phyloP scores from a whole-genome alignment of 2,329 filamentous ascomycete genomes.

The Drechslerella stenobrocha region DNA sequence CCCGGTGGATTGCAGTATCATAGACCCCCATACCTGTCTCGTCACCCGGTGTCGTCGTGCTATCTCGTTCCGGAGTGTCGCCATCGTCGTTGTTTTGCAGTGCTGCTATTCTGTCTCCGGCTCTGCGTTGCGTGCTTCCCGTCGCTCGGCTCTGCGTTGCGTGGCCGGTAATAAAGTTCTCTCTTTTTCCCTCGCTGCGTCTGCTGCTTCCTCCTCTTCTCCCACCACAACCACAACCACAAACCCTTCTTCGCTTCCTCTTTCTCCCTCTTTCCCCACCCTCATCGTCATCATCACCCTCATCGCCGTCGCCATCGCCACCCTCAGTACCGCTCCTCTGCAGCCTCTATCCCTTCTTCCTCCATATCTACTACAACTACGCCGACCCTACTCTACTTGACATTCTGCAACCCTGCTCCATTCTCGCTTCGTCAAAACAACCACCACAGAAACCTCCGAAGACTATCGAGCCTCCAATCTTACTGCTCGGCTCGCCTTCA shows the following conservation, averaged over 20 bases:
- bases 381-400: neutral
- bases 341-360: neutral
- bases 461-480: neutral
- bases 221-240: neutral
- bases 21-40: too few relatives aligned
- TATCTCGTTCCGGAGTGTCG: too few relatives aligned
- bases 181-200: too few relatives aligned
- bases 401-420: neutral
- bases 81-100: too few relatives aligned
- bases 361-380: too few relatives aligned
- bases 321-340: neutral
- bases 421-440: neutral
- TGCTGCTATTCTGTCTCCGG: too few relatives aligned
- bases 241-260: neutral
- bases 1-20: too few relatives aligned
- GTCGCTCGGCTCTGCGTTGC: slow-evolving; percentile 8
- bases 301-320: neutral
- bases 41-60: too few relatives aligned
- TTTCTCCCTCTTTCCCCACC: slow-evolving; percentile 7
- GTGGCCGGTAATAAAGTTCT: slow-evolving; percentile 26
- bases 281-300: slow-evolving; percentile 1
- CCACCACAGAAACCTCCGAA: too few relatives aligned
- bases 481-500: neutral
- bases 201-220: slow-evolving; percentile 1
- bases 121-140: too few relatives aligned